phyloP scores from a whole-genome alignment of 441 rosid species.

The Eruca vesicaria region DNA sequence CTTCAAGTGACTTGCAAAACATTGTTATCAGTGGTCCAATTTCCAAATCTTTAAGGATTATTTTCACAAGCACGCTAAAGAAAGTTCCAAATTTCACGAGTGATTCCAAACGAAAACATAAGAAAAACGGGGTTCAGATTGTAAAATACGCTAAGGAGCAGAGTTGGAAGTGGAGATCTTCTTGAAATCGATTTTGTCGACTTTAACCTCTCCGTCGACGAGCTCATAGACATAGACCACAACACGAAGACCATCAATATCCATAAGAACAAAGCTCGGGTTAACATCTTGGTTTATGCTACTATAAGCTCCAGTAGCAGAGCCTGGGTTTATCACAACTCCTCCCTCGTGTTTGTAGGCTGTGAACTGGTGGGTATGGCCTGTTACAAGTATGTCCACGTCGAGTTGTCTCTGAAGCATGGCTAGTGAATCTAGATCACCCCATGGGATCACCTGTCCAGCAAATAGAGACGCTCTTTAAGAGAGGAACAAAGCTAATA shows the following conservation, averaged over 20 bases:
- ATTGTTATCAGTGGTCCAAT: constrained; percentile 10
- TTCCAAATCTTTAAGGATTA: constrained; percentile 4
- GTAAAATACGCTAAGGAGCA: constrained; percentile 34
- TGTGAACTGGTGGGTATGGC: constrained; percentile 93
- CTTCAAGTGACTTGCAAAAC: not conserved
- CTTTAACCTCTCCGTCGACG: constrained; percentile 95
- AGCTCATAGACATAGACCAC: constrained; percentile 95
- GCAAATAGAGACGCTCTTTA: constrained; percentile 10
- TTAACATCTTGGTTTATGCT: constrained; percentile 83
- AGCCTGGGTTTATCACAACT: constrained; percentile 91
- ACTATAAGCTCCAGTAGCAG: constrained; percentile 95
- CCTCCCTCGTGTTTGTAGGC: constrained; percentile 98
- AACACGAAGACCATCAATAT: constrained; percentile 85
- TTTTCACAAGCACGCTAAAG: constrained; percentile 20
- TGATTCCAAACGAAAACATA: constrained; percentile 1
- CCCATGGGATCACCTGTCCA: constrained; percentile 89
- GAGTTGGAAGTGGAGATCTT: constrained; percentile 57
- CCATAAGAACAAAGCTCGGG: constrained; percentile 96
- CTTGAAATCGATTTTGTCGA: constrained; percentile 96
- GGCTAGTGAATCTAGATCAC: constrained; percentile 88
- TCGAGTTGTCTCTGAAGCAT: constrained; percentile 96
- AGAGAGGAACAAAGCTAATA: not conserved
- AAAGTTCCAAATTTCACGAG: constrained; percentile 4
- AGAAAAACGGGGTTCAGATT: not conserved
- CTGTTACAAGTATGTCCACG: constrained; percentile 91